These are phyloP conservation scores for Hyaloraphidium curvatum DNA, from an alignment of 192 early-diverging fungal genomes.

Conservation along the genomic window DNA sequence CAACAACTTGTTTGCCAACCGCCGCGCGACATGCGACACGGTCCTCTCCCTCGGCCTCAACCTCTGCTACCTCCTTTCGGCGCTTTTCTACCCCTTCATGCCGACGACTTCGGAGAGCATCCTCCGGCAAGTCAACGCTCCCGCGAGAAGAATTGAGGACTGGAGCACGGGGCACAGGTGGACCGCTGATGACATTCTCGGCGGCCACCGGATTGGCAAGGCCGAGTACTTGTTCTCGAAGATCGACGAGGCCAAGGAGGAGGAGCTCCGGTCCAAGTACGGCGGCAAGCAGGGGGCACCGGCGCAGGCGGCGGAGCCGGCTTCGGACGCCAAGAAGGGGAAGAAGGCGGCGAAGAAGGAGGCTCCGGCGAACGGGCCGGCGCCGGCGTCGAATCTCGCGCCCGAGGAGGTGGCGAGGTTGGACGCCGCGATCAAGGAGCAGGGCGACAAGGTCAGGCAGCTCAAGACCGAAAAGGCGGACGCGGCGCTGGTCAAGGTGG, in stretches of 20 bases:
- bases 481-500: slow-evolving; percentile 17
- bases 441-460: slow-evolving; percentile 31
- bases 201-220: slow-evolving; percentile 65
- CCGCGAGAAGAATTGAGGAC: slow-evolving; percentile 52
- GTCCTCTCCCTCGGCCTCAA: slow-evolving; percentile 69
- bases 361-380: slow-evolving; percentile 12
- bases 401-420: slow-evolving; percentile 21
- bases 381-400: slow-evolving; percentile 12
- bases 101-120: slow-evolving; percentile 67
- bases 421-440: slow-evolving; percentile 30
- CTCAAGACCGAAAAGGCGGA: slow-evolving; percentile 34
- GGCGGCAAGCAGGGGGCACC: slow-evolving; percentile 29
- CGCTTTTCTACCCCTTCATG: slow-evolving; percentile 81
- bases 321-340: slow-evolving; percentile 12
- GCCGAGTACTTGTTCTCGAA: slow-evolving; percentile 78
- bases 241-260: slow-evolving; percentile 70
- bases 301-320: slow-evolving; percentile 4
- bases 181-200: slow-evolving; percentile 40
- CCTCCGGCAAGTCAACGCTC: slow-evolving; percentile 63
- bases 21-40: slow-evolving; percentile 62
- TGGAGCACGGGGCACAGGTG: too few species aligned
- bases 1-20: slow-evolving; percentile 63
- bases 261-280: slow-evolving; percentile 60
- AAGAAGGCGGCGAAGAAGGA: slow-evolving; percentile 12
- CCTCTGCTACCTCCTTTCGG: slow-evolving; percentile 74